phyloP scores from a whole-genome alignment of 176 grass and related monocot genomes.

The Oryza coarctata region DNA sequence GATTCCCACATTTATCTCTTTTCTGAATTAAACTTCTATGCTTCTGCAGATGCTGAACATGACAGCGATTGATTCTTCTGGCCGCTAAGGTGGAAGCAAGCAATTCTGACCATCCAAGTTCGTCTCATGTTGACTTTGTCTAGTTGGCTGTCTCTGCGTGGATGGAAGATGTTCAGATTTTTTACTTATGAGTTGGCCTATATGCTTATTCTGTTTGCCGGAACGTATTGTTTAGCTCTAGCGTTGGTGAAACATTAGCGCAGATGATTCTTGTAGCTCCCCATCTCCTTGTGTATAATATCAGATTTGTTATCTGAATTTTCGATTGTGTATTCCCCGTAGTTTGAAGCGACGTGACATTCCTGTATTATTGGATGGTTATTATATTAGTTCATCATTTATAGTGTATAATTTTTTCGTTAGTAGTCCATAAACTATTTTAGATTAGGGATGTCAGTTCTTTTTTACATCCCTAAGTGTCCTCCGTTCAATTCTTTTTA shows the following conservation, averaged over 20 bases:
- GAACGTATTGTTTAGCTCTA: constrained; percentile 6
- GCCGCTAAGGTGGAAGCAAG: constrained; percentile 7
- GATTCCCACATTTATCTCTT: background rate
- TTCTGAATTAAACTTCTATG: constrained; percentile 9
- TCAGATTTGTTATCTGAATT: constrained; percentile 15
- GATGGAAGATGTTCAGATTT: constrained; percentile 24
- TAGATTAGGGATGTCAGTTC: background rate
- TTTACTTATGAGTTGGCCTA: constrained; percentile 23
- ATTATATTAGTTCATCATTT: background rate
- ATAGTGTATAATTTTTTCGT: background rate
- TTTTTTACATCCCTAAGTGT: background rate
- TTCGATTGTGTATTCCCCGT: background rate
- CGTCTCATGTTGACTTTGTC: background rate
- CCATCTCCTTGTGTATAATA: constrained; percentile 27
- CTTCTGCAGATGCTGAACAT: constrained; percentile 42
- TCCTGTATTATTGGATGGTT: background rate
- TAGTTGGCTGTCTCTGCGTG: background rate
- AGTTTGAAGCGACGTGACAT: background rate
- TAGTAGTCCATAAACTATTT: background rate
- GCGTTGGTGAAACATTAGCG: background rate
- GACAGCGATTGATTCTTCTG: constrained; percentile 15
- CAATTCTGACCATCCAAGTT: constrained; percentile 33
- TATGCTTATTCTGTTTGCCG: background rate
- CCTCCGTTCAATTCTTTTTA: no score
- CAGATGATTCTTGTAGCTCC: background rate